Base-by-base conservation (phyloP, 306 rosid genomes). In the Quercus glauca region DNA sequence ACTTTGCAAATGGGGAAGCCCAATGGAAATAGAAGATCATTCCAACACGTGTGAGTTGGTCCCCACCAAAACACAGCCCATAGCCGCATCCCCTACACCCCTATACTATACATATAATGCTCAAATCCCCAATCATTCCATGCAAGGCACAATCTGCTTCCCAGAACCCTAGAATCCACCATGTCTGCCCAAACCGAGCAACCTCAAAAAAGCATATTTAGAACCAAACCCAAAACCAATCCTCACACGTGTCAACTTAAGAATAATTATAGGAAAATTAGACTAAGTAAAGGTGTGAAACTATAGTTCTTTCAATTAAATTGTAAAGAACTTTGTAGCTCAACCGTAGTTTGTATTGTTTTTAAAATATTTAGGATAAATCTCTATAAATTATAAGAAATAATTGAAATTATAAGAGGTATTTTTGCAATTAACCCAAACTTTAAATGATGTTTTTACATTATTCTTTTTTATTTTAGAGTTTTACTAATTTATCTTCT, bases 101-200 rank as follows among this genome's bases (percentile, higher is more conserved):
- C 51, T 9, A 15, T 0, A 67, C 45, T 2, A 41, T 20, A 56
- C 12, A 45, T 55, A 31, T 55, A 31, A 60, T 2, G 63, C 64
- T 65, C 5, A 73, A 56, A 25, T 52, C 55, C 80, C 67, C 80
- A 73, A 82, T 82, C 79, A 72, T 83, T 83, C 82, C 76, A 81
- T 51, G 80, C 74, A 76, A 70, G 81, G 78, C 86, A 81, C 81
- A 77, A 85, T 90, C 88, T 86, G 78, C 84, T 23, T 73, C 71
- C 26, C 83, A 79, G 85, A 81, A 45, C 65, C 82, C 73, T 3
- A 85, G 80, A 78, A 83, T 81, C 92, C 94, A 81, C 85, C 85
- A 3, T 87, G 90, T 73, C 80, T 83, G 85, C 73, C 86, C 85
- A 85, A 74, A 81, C 87, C 80, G 81, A 78, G 89, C 78, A 76